Base-by-base conservation (phyloP, 1,284 basidiomycete species). In the Marasmius tenuissimus region DNA sequence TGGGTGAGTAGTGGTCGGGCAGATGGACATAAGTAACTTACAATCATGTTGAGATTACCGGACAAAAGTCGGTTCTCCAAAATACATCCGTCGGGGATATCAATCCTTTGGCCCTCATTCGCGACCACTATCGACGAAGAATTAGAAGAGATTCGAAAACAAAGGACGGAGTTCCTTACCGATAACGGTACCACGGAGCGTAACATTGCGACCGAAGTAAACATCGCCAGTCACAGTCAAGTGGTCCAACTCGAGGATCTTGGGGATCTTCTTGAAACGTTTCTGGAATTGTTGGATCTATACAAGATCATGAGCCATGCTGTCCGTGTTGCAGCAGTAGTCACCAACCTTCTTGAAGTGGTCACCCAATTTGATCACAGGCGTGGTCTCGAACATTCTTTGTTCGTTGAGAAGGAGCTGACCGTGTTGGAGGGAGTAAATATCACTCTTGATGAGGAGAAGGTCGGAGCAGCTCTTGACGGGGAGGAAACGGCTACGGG, bases 221-320 rank as follows among this genome's bases (percentile, higher is more conserved):
- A 99, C 96, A 59, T 66, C 57, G 40, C 59, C 60, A 18, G 60
- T 93, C 57, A 99, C 95, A 4, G 97, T 99, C 72, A 98, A 82
- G 77, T 98, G 96, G 78, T 98, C 97, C 61, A 98, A 85, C 76
- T 97, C 96, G 66, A 93, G 81, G 68, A 97, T 93, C 76, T 91
- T 91, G 57, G 97, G 96, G 69, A 98, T 97, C 77, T 91, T 93
- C 87, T 96, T 97, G 90, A 97, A 97, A 54, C 95, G 86, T 79
- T 96, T 96, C 82, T 98, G 94, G 86, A 98, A 98, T 75, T 96
- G 90, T 70, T 93, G 91, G 61, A 98, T 97, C 92, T 95, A 81
- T 71, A 82, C 78, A 55, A 37, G 22, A 1, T 35, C 27, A 34
- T 58, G 12, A 40, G 49, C 48, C 38, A 18, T 56, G 0, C n/a